Base-by-base conservation (phyloP, 129 eudicot genomes). In the Helichrysum umbraculigerum region DNA sequence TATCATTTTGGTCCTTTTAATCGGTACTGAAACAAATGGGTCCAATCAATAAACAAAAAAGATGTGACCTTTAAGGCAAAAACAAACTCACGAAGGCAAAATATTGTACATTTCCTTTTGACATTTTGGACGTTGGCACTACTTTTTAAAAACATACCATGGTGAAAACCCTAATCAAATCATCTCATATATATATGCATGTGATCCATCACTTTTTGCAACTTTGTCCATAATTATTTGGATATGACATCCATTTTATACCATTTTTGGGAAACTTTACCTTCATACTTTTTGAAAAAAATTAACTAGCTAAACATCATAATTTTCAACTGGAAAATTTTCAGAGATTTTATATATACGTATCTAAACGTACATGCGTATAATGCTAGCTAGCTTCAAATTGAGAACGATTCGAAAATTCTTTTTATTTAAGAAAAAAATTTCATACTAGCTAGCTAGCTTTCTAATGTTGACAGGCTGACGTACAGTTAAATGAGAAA, bases 101-200 rank as follows among this genome's bases (percentile, higher is more conserved):
- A 66, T 29, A 39, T 9, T 35, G 71, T 66, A 66, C 71, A 34
- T 34, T 35, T 66, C 52, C 71, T 66, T 66, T 66, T 67, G 52
- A n/a, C 72, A 67, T 67, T 56, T 72, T 34, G 30, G 66, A 25
- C 28, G 28, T 72, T 72, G 66, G 76, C 66, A 34, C 76, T 72
- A n/a, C 76, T 72, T 72, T 56, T 34, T 19, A 72, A 65, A 29
- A 47, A 14, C 10, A 28, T 19, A 20, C 16, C 75, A 56, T 34
- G 66, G 76, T 72, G 76, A 72, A 72, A 34, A 33, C 66, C 66
- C 73, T 32, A 33, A 72, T 54, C 51, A 72, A 54, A 54, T 58
- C 66, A 54, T 58, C 34, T 54, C 76, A 54, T 25, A 25, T 25
- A 25, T 25, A 25, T 1, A 25, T 25, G 28, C 28, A 25, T 54